Percentiles rank a stretch among this genome's conserved stretches.
phyloP scores from a whole-genome alignment of 352 stramenopile species.

The Phytophthora kernoviae region DNA sequence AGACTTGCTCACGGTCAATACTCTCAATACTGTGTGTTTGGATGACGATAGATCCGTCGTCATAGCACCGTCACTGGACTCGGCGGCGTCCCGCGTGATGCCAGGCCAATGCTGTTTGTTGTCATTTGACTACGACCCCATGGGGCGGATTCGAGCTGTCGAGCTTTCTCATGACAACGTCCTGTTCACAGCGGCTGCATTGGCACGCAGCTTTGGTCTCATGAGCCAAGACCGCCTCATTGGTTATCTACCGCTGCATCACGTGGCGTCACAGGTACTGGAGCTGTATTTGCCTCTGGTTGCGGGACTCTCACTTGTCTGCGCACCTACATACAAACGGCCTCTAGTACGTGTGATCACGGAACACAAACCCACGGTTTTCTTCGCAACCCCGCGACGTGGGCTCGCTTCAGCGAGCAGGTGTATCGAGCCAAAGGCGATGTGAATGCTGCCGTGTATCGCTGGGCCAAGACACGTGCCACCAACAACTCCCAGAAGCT shows the following conservation, averaged over 20 bases:
- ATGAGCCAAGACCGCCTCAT: constrained; percentile 57
- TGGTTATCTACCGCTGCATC: constrained; percentile 72
- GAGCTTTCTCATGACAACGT: constrained; percentile 86
- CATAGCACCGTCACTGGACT: constrained; percentile 34
- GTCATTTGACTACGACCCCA: constrained; percentile 66
- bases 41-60: constrained; percentile 18
- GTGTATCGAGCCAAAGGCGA: constrained; percentile 80
- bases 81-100: constrained; percentile 30
- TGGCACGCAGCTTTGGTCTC: constrained; percentile 65
- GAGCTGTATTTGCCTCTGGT: constrained; percentile 79
- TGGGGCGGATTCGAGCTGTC: constrained; percentile 48
- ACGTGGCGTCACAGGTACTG: constrained; percentile 71
- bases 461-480: constrained; percentile 80
- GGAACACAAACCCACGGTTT: constrained; percentile 62
- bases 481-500: constrained; percentile 84
- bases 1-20: constrained; percentile 43
- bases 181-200: constrained; percentile 73
- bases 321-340: constrained; percentile 48
- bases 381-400: constrained; percentile 84
- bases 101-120: constrained; percentile 59
- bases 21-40: constrained; percentile 4
- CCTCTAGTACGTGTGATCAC: constrained; percentile 62
- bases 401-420: constrained; percentile 66
- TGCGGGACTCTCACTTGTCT: constrained; percentile 64
- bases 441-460: constrained; percentile 68